Percentiles rank a stretch among this genome's conserved stretches.
Conservation (phyloP, 495 filamentous ascomycete genomes). For the Rhizodiscina lignyota region DNA sequence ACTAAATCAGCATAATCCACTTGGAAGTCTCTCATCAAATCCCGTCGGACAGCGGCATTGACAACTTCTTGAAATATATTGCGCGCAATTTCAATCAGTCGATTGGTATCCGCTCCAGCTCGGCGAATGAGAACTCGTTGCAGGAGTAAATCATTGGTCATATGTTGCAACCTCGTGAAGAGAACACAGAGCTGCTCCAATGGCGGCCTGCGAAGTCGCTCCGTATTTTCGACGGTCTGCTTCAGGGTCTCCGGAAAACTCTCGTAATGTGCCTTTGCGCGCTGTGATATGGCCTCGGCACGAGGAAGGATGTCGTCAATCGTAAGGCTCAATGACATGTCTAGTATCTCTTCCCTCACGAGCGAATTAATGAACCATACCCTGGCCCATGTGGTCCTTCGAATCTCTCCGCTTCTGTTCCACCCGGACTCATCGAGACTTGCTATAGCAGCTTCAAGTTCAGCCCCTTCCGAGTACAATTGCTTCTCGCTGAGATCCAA, state of each 20-base stretch:
- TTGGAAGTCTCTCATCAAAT: slow-evolving; percentile 30
- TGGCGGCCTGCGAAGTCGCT: slow-evolving; percentile 8
- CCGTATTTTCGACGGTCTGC: slow-evolving; percentile 2
- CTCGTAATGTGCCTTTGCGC: slow-evolving; percentile 2
- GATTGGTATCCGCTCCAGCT: slow-evolving; percentile 29
- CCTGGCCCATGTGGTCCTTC: slow-evolving; percentile 27
- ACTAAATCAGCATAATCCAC: slow-evolving; percentile 41
- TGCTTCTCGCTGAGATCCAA: slow-evolving; percentile 38
- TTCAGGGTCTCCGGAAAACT: slow-evolving; percentile 7
- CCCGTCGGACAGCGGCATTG: slow-evolving; percentile 29
- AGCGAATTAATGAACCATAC: slow-evolving; percentile 31
- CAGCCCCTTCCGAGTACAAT: slow-evolving; percentile 29
- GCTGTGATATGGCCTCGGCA: slow-evolving; percentile 24
- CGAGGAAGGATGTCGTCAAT: slow-evolving; percentile 27
- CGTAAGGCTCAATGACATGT: slow-evolving; percentile 37
- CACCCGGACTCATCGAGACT: slow-evolving; percentile 37
- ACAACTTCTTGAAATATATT: slow-evolving; percentile 31
- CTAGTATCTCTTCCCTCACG: slow-evolving; percentile 40
- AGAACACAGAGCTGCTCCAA: slow-evolving; percentile 11
- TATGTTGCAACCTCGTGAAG: slow-evolving; percentile 32
- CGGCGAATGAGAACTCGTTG: slow-evolving; percentile 38
- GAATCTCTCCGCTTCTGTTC: slow-evolving; percentile 26
- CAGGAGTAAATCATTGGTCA: slow-evolving; percentile 41
- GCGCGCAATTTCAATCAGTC: slow-evolving; percentile 36
- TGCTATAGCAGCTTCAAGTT: slow-evolving; percentile 23